Percentiles rank a stretch among this genome's conserved stretches.
These are phyloP conservation scores for Inga leiocalycina DNA, from an alignment of 306 rosid species.

Conservation along the genomic window DNA sequence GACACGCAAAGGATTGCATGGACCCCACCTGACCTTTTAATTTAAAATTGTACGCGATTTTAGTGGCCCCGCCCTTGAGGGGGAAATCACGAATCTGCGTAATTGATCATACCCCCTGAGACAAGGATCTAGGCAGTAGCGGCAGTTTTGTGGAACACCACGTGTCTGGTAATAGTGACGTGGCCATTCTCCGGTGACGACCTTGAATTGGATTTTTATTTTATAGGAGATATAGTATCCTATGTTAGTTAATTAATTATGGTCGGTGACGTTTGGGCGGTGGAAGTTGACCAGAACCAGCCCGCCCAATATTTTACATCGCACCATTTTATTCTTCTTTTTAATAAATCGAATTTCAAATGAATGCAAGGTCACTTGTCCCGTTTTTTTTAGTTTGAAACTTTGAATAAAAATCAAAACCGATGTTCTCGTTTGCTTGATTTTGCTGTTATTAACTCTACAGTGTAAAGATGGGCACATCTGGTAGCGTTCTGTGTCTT, in stretches of 20 bases:
- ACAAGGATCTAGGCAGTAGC: neutral
- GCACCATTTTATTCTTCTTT: neutral
- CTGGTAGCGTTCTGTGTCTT: neutral
- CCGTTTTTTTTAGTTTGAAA: too few species aligned
- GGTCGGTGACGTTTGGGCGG: constrained; percentile 2
- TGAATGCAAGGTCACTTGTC: too few species aligned
- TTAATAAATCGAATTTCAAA: too few species aligned
- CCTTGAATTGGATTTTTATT: neutral
- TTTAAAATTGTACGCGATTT: neutral
- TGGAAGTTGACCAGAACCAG: constrained; percentile 1
- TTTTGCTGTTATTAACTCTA: neutral
- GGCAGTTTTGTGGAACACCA: neutral
- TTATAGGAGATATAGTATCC: neutral
- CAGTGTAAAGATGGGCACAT: neutral
- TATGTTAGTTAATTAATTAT: neutral
- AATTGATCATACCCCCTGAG: neutral
- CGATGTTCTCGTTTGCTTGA: neutral
- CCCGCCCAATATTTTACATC: neutral
- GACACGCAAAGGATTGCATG: constrained; percentile 48
- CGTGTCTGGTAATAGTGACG: neutral
- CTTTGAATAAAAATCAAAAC: too few species aligned
- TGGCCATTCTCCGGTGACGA: neutral
- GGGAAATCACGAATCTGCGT: neutral
- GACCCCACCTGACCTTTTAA: constrained; percentile 26
- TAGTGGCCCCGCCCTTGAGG: neutral